Conservation (phyloP, 192 early-diverging fungal species). For the Spizellomyces sp. region DNA sequence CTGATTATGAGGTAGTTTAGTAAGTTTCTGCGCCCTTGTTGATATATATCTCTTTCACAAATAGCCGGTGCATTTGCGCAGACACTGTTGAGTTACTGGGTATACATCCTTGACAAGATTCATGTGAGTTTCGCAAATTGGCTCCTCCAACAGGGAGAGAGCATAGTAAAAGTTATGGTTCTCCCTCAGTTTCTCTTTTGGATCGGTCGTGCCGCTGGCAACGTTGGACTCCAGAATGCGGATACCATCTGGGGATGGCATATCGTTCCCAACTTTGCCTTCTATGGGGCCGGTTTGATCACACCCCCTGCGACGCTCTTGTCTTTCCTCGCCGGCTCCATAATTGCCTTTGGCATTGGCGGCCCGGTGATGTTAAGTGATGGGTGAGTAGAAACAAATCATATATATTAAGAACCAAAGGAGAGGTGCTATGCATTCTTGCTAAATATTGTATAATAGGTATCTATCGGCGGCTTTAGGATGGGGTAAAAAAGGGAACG, state of each 20-base stretch:
- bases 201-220: not conserved
- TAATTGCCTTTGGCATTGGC: conserved; percentile 2
- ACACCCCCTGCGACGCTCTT: conserved; percentile 1
- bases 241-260: conserved; percentile 3
- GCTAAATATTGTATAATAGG: conserved; percentile 1
- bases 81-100: conserved; percentile 9
- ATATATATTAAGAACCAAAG: too few relatives aligned
- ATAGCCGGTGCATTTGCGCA: not conserved
- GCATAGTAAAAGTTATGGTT: too few relatives aligned
- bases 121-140: not conserved
- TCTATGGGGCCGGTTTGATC: not conserved
- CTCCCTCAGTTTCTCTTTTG: not conserved
- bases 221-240: not conserved
- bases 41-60: not conserved
- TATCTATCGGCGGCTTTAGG: conserved; percentile 10
- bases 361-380: conserved; percentile 1
- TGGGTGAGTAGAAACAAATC: not conserved
- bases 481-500: conserved; percentile 19
- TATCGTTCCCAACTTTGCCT: not conserved
- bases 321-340: not conserved
- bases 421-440: not conserved
- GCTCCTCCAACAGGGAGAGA: too few relatives aligned
- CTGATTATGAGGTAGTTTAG: not conserved
- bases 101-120: conserved; percentile 9
- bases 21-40: too few relatives aligned